phyloP scores from a whole-genome alignment of 2,329 filamentous ascomycete genomes.

The Ceratocystis smalleyi region DNA sequence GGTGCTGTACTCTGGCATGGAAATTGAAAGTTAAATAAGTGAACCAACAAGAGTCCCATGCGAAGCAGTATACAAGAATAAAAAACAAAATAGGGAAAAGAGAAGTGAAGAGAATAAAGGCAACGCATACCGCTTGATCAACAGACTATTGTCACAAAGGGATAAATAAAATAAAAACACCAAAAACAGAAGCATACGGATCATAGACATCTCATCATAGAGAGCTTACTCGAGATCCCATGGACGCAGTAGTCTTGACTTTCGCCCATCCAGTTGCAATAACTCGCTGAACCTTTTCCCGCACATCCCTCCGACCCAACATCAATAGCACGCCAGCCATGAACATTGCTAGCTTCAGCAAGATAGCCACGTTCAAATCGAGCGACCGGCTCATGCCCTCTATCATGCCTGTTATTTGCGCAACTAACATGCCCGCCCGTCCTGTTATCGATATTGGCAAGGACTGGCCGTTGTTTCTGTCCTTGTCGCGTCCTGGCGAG shows the following conservation, averaged over 20 bases:
- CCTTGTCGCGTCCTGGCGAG: background rate
- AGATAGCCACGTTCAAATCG: slow-evolving; percentile 39
- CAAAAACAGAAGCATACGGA: background rate
- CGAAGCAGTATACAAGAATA: slow-evolving; percentile 11
- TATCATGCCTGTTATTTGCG: slow-evolving; percentile 36
- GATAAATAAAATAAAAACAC: background rate
- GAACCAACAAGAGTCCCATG: slow-evolving; percentile 2
- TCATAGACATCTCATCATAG: slow-evolving; percentile 37
- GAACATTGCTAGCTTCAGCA: slow-evolving; percentile 58
- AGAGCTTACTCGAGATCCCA: slow-evolving; percentile 96
- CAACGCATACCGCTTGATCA: background rate
- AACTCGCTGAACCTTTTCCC: slow-evolving; percentile 56
- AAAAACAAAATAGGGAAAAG: background rate
- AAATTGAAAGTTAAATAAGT: background rate
- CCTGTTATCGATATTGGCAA: slow-evolving; percentile 21
- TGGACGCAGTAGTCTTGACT: slow-evolving; percentile 68
- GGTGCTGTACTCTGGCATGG: background rate
- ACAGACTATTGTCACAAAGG: background rate
- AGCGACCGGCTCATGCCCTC: slow-evolving; percentile 36
- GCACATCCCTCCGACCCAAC: slow-evolving; percentile 56
- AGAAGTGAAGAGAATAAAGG: background rate
- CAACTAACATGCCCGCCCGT: slow-evolving; percentile 37
- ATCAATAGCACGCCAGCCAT: slow-evolving; percentile 62
- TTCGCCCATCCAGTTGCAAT: slow-evolving; percentile 63
- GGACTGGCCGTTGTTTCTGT: slow-evolving; percentile 19